Evolutionary conservation across 106 monocot genomes (phyloP).

Genomic region (Hemerocallis citrina): DNA sequence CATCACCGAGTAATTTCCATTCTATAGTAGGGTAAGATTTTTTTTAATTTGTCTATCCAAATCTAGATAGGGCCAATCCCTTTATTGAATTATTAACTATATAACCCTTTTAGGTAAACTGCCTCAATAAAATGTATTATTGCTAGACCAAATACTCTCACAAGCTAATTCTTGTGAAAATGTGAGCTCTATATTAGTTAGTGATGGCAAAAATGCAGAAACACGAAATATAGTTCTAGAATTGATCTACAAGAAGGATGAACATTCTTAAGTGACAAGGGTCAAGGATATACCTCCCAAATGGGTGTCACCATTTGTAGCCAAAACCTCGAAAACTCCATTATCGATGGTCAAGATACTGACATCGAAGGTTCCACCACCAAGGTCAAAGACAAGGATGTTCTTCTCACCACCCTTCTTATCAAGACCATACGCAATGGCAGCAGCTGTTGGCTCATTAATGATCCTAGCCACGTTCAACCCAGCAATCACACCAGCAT

Average conservation of each 20-base stretch:
- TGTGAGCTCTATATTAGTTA: too few relatives aligned
- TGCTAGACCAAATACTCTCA: too few relatives aligned
- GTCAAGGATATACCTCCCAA: conserved; percentile 19
- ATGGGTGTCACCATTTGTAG: conserved; percentile 30
- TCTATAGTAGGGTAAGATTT: too few relatives aligned
- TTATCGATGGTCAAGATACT: conserved; percentile 26
- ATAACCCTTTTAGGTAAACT: too few relatives aligned
- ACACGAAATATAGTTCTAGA: neutral
- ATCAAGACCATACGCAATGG: conserved; percentile 30
- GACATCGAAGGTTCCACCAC: conserved; percentile 34
- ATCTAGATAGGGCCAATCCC: too few relatives aligned
- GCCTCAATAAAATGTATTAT: too few relatives aligned
- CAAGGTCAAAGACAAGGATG: conserved; percentile 28
- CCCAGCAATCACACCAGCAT: conserved; percentile 24
- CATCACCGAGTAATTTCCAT: too few relatives aligned
- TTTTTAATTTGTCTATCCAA: too few relatives aligned
- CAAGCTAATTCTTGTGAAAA: neutral
- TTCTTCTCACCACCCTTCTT: conserved; percentile 35
- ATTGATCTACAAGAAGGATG: neutral
- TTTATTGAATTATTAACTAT: too few relatives aligned
- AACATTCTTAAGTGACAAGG: neutral
- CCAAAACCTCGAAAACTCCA: conserved; percentile 26
- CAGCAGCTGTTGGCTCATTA: conserved; percentile 31
- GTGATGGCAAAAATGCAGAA: too few relatives aligned
- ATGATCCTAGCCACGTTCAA: conserved; percentile 26